Percentiles rank a stretch among this genome's conserved stretches.
phyloP scores from a whole-genome alignment of 1,284 basidiomycete species.

The Puccinia triticina region DNA sequence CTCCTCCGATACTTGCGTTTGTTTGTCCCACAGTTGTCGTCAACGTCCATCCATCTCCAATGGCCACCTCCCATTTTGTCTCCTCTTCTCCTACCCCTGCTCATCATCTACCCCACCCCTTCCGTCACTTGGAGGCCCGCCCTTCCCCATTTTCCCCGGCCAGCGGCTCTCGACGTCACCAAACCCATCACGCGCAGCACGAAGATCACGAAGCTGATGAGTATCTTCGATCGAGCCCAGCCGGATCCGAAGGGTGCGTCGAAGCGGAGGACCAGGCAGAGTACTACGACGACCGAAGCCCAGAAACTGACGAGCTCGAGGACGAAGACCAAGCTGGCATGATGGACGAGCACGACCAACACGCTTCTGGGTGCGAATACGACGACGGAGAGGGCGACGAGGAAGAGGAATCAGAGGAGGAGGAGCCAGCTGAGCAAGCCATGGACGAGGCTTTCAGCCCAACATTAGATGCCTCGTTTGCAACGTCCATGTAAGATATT shows the following conservation, averaged over 20 bases:
- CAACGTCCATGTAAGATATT: conserved; percentile 45
- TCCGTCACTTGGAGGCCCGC: conserved; percentile 33
- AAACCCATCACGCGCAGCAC: neutral
- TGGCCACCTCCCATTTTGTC: conserved; percentile 45
- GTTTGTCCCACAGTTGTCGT: neutral
- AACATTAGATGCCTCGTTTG: conserved; percentile 48
- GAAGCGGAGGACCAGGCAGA: conserved; percentile 5
- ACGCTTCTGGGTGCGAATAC: neutral
- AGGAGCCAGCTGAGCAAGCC: conserved; percentile 34
- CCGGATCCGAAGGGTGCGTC: neutral
- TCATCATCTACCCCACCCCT: conserved; percentile 32
- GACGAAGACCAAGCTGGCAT: neutral
- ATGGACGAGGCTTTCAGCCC: conserved; percentile 15
- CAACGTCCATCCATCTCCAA: neutral
- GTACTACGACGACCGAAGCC: neutral
- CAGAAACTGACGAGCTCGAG: neutral
- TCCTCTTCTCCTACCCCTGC: conserved; percentile 46
- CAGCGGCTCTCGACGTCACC: neutral
- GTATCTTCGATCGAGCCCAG: neutral
- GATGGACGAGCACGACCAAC: neutral
- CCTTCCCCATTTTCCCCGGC: conserved; percentile 40
- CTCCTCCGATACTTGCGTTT: neutral
- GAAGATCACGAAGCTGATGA: neutral
- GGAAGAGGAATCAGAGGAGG: conserved; percentile 24
- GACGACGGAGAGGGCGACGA: conserved; percentile 14